Conservation (phyloP, 306 rosid species). For the Castanospermum australe region DNA sequence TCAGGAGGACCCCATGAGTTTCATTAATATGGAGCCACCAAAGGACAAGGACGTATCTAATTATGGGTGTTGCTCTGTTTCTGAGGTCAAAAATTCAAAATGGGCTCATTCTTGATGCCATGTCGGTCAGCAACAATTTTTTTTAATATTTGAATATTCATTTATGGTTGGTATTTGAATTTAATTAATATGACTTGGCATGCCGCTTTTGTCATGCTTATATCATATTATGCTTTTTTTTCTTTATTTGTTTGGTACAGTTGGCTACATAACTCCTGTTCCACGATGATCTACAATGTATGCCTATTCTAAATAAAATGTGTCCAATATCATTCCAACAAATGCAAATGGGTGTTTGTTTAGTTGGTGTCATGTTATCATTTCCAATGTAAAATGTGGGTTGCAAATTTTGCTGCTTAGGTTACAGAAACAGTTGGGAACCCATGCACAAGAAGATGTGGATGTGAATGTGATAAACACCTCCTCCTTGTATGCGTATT, state of each 20-base stretch:
- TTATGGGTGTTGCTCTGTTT: conserved; percentile 15
- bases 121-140: conserved; percentile 20
- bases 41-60: conserved; percentile 26
- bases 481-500: background rate
- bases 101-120: conserved; percentile 23
- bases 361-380: background rate
- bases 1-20: conserved; percentile 77
- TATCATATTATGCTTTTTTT: background rate
- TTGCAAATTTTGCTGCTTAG: conserved; percentile 11
- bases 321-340: conserved; percentile 10
- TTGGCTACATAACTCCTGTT: background rate
- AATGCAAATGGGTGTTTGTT: conserved; percentile 16
- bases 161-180: conserved; percentile 30
- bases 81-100: conserved; percentile 28
- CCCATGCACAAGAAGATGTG: background rate
- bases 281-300: background rate
- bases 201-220: background rate
- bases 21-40: conserved; percentile 56
- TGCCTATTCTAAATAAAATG: background rate
- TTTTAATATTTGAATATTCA: conserved; percentile 10
- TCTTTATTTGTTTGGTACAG: conserved; percentile 9
- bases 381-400: conserved; percentile 6
- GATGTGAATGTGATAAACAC: background rate
- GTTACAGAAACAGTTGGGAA: background rate
- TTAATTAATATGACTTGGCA: conserved; percentile 9